A percentile compares a stretch with the other conserved stretches of the same genome.
Evolutionary conservation across 2,329 filamentous ascomycete genomes (phyloP).

Genomic region (Aspergillus pseudotamarii): DNA sequence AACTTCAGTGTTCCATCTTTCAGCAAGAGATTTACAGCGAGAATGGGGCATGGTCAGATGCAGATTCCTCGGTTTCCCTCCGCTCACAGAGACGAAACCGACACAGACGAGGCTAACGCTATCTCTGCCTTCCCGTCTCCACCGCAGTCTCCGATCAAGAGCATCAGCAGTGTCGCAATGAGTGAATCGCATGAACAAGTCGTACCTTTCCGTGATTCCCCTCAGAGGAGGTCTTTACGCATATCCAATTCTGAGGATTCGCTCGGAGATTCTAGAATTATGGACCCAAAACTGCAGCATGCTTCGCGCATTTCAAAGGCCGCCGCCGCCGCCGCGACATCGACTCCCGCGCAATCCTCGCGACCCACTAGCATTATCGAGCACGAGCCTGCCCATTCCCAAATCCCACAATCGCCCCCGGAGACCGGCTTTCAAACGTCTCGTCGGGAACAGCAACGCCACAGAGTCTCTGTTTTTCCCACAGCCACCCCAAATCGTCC

Average conservation of each 20-base stretch:
- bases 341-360: conserved; percentile 20
- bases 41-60: conserved; percentile 17
- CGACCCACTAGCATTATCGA: conserved; percentile 26
- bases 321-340: conserved; percentile 1
- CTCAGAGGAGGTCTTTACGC: conserved; percentile 25
- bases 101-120: conserved; percentile 18
- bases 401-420: conserved; percentile 10
- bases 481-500: conserved; percentile 7
- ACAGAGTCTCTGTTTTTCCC: conserved; percentile 18
- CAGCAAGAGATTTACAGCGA: conserved; percentile 40
- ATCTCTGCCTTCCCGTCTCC: conserved; percentile 32
- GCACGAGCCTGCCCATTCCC: conserved; percentile 11
- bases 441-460: conserved; percentile 16
- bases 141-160: conserved; percentile 36
- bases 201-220: conserved; percentile 15
- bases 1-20: conserved; percentile 48
- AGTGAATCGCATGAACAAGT: conserved; percentile 26
- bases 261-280: conserved; percentile 20
- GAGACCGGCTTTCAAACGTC: background rate
- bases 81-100: conserved; percentile 16
- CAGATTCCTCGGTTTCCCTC: conserved; percentile 23
- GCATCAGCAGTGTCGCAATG: conserved; percentile 25
- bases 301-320: conserved; percentile 22
- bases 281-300: conserved; percentile 11
- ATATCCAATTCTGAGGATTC: conserved; percentile 35